These are phyloP conservation scores for Bolboschoenus planiculmis DNA, from an alignment of 176 grass and related monocot species.

Conservation along the genomic window DNA sequence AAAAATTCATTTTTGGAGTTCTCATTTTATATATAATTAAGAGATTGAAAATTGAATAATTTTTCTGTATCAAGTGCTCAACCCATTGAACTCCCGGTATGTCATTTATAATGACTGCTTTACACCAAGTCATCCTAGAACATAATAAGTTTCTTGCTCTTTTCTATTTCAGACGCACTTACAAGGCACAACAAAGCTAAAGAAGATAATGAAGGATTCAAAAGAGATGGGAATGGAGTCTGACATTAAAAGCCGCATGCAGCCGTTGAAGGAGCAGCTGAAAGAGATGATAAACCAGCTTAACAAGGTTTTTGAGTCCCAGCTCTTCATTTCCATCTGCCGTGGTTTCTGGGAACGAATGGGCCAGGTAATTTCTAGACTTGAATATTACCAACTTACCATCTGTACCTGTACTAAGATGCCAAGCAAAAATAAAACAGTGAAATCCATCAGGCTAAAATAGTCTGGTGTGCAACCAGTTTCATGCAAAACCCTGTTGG, in stretches of 20 bases:
- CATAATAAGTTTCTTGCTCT: neutral
- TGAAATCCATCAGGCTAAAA: neutral
- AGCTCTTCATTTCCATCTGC: slow-evolving; percentile 76
- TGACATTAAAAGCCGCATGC: slow-evolving; percentile 89
- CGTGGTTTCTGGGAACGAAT: slow-evolving; percentile 92
- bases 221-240: slow-evolving; percentile 82
- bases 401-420: neutral
- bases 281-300: slow-evolving; percentile 69
- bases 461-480: neutral
- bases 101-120: neutral
- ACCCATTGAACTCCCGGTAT: neutral
- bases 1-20: neutral
- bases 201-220: slow-evolving; percentile 93
- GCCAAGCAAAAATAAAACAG: neutral
- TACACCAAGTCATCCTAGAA: neutral
- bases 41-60: neutral
- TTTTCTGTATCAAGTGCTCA: neutral
- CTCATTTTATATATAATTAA: neutral
- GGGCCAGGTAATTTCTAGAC: slow-evolving; percentile 56
- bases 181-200: slow-evolving; percentile 81
- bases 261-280: slow-evolving; percentile 67
- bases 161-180: slow-evolving; percentile 50
- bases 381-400: neutral
- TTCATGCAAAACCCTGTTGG: neutral
- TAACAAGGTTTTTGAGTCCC: slow-evolving; percentile 71